Evolutionary conservation across 2,329 filamentous ascomycete species (phyloP), one percentile per base, ranked within the genome.

Genomic region (Trichophyton equinum): DNA sequence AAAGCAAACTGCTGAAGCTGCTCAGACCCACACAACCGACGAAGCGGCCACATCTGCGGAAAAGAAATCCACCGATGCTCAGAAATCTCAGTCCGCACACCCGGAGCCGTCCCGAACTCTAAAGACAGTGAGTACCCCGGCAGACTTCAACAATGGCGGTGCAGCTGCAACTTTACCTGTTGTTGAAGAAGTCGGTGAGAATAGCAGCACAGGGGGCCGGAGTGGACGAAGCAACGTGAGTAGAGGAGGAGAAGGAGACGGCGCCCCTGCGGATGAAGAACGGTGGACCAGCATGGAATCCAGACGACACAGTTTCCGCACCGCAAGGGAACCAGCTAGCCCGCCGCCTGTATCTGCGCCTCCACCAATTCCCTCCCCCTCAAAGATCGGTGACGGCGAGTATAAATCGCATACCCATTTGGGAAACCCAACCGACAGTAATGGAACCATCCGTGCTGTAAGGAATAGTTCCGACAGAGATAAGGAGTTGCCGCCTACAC

Each of bases 101-200:
- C 77, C 82, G 22, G 76, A 85, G 18, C 77, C 85, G 38, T 85
- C 85, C 0, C 79, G 86, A 60, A 82, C 80, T 0, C 72, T 91
- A 55, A 74, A 74, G 61, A 83, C 76, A 62, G 79, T 78, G 65
- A 81, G 76, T 70, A 88, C 78, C 74, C 81, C 76, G 22, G 79
- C 76, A 20, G 78, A 86, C 67, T 71, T 84, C 72, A 68, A 71
- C 71, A 69, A 81, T 75, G 78, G 81, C 13, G 73, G 78, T 11
- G 70, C 70, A 27, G 77, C 81, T 11, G 79, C 79, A 36, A 84
- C 80, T 1, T 76, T 97, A 1, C 92, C 92, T 0, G 86, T 96
- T 8, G 91, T 97, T 5, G 89, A 96, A 66, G 92, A 97, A 74
- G 87, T 85, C n/a, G 88, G 85, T 4, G 92, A 96, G 72, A 85